These are phyloP conservation scores for Myriangium duriaei DNA, from an alignment of 2,329 filamentous ascomycete species.

Conservation along the genomic window DNA sequence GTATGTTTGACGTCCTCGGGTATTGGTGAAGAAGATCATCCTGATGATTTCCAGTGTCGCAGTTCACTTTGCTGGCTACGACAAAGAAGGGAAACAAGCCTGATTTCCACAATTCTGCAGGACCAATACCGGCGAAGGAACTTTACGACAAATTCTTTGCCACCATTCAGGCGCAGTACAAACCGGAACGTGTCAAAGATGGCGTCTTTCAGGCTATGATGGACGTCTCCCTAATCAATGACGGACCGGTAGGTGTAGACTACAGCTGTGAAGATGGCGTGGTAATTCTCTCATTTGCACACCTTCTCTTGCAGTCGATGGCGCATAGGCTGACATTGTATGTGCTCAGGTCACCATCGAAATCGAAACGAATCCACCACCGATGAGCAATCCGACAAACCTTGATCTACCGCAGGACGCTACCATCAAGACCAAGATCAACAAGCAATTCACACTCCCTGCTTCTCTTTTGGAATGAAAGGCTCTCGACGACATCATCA, in stretches of 20 bases:
- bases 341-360: conserved; percentile 34
- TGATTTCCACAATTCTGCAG: conserved; percentile 81
- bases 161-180: conserved; percentile 61
- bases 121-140: conserved; percentile 61
- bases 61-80: conserved; percentile 85
- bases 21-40: too few species aligned
- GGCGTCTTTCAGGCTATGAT: conserved; percentile 99
- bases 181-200: conserved; percentile 67
- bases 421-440: conserved; percentile 20
- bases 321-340: conserved; percentile 9
- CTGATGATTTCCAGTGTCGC: conserved; percentile 56
- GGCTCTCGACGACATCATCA: neutral
- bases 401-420: conserved; percentile 17
- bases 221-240: conserved; percentile 87
- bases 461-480: conserved; percentile 25
- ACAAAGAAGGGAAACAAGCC: conserved; percentile 97
- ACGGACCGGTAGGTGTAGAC: conserved; percentile 56
- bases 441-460: conserved; percentile 24
- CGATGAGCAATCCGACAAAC: conserved; percentile 23
- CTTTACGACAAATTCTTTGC: conserved; percentile 76
- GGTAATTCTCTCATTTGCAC: conserved; percentile 32
- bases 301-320: conserved; percentile 4
- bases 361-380: conserved; percentile 35
- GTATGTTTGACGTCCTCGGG: conserved; percentile 44
- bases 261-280: conserved; percentile 44